These are phyloP conservation scores for Streptanthus diversifolius DNA, from an alignment of 345 rosid species.

Conservation along the genomic window DNA sequence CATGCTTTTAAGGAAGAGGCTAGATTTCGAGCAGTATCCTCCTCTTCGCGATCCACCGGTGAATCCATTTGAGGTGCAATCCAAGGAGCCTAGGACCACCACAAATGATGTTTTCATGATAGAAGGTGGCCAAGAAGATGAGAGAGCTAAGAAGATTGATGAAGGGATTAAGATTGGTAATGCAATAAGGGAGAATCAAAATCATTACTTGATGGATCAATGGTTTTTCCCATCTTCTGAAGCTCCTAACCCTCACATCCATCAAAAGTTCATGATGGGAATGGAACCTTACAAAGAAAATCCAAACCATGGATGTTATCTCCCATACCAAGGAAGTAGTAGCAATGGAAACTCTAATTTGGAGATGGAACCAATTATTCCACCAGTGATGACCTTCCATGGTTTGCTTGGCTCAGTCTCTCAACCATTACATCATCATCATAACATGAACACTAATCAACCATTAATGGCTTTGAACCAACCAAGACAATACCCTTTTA, in stretches of 20 bases:
- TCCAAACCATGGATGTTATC: background rate
- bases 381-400: background rate
- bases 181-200: background rate
- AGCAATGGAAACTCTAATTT: conserved; percentile 2
- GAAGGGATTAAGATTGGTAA: background rate
- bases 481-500: background rate
- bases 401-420: background rate
- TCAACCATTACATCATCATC: background rate
- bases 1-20: background rate
- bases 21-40: background rate
- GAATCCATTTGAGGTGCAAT: background rate
- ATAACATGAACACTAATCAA: background rate
- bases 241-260: background rate
- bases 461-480: background rate
- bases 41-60: conserved; percentile 2
- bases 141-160: background rate
- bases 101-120: background rate
- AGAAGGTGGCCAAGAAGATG: background rate
- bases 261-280: background rate
- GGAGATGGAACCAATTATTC: background rate
- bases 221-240: background rate
- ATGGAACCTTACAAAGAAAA: background rate
- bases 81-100: background rate
- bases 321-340: background rate
- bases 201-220: conserved; percentile 6